These are phyloP conservation scores for Candida maltosa DNA, from an alignment of 805 yeast species.

Conservation along the genomic window DNA sequence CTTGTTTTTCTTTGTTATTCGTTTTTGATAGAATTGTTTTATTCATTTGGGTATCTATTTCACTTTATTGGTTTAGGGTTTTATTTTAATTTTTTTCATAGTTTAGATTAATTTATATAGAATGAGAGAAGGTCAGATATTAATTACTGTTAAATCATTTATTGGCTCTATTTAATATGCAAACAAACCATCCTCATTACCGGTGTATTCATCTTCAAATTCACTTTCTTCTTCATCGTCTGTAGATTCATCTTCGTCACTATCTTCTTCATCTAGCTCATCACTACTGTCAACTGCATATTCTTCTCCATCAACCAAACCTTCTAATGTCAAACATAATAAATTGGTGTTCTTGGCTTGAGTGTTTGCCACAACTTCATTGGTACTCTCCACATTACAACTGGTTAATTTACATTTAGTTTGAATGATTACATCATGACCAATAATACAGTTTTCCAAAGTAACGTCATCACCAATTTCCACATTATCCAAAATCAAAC, in stretches of 20 bases:
- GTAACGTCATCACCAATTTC: constrained; percentile 73
- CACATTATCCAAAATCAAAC: constrained; percentile 71
- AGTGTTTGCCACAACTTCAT: constrained; percentile 57
- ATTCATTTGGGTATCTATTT: too few relatives aligned
- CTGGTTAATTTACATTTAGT: constrained; percentile 64
- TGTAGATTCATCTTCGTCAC: constrained; percentile 37
- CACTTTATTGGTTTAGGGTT: too few relatives aligned
- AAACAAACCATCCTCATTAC: constrained; percentile 50
- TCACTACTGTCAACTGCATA: constrained; percentile 16
- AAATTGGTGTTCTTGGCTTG: constrained; percentile 59
- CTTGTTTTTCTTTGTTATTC: too few relatives aligned
- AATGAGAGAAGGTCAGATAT: too few relatives aligned
- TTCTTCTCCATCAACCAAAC: constrained; percentile 33
- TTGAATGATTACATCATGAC: constrained; percentile 62
- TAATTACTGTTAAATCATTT: not conserved
- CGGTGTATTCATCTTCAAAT: constrained; percentile 50
- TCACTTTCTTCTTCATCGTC: constrained; percentile 47
- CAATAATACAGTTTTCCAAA: constrained; percentile 85
- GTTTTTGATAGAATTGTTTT: too few relatives aligned
- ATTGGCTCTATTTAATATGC: constrained; percentile 34
- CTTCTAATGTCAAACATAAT: constrained; percentile 40
- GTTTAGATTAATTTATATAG: too few relatives aligned
- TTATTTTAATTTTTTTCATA: too few relatives aligned
- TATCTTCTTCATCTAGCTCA: constrained; percentile 26
- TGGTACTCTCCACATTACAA: constrained; percentile 84